A percentile compares a stretch with the other conserved stretches of the same genome.
Evolutionary conservation across 345 rosid species (phyloP).

Genomic region (Brassica juncea): DNA sequence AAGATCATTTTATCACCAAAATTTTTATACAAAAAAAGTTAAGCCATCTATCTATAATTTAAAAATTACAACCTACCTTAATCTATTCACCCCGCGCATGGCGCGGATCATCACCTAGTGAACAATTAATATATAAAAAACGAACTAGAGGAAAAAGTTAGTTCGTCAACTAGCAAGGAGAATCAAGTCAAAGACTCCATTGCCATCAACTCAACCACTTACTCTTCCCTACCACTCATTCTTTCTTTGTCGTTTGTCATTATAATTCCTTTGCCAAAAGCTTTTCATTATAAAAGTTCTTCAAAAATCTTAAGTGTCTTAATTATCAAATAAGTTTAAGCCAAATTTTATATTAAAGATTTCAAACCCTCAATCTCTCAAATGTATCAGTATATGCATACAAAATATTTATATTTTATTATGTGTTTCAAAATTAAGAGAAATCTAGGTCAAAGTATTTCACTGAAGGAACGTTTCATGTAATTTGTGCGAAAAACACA

Average conservation of each 20-base stretch:
- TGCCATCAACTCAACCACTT: constrained; percentile 41
- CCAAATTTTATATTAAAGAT: background rate
- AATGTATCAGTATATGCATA: background rate
- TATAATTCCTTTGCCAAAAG: background rate
- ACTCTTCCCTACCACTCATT: constrained; percentile 42
- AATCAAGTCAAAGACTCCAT: constrained; percentile 39
- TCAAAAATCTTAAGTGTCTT: background rate
- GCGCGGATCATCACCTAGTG: no score
- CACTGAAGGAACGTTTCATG: background rate
- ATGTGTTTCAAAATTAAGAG: background rate
- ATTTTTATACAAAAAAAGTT: no score
- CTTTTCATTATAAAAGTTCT: background rate
- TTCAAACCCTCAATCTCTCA: background rate
- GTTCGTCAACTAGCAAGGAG: constrained; percentile 23
- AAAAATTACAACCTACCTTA: no score
- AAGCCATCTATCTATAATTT: no score
- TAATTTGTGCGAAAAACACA: no score
- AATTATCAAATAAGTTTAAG: constrained; percentile 6
- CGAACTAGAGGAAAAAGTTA: constrained; percentile 13
- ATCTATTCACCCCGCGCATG: no score
- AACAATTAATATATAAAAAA: background rate
- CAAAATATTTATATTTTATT: no score
- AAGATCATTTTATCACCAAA: no score
- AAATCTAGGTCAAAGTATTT: background rate
- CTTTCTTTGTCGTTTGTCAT: constrained; percentile 28